Evolutionary conservation across 148 eudicot species (phyloP).

Genomic region (Drosera capensis): DNA sequence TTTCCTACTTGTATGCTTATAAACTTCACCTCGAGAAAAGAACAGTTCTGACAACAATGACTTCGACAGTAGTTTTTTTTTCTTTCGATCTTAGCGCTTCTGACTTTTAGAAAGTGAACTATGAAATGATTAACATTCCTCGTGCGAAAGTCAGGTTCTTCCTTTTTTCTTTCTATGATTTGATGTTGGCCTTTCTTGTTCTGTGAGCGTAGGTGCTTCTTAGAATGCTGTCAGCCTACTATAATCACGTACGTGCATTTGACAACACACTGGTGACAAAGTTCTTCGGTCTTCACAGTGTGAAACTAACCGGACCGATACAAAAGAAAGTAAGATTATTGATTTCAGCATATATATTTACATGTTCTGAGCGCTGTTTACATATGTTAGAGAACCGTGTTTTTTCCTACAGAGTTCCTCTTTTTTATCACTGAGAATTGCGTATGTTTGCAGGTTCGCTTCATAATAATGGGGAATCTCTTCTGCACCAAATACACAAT

Average conservation of each 20-base stretch:
- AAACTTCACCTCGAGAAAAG: background rate
- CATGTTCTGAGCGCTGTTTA: too few relatives aligned
- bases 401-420: background rate
- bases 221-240: slow-evolving; percentile 59
- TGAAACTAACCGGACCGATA: slow-evolving; percentile 34
- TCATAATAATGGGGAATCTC: slow-evolving; percentile 89
- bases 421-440: background rate
- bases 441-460: slow-evolving; percentile 48
- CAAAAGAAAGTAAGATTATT: slow-evolving; percentile 37
- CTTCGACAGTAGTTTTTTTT: background rate
- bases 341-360: background rate
- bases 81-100: too few relatives aligned
- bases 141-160: background rate
- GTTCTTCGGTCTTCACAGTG: slow-evolving; percentile 53
- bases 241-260: slow-evolving; percentile 29
- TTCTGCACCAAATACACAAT: slow-evolving; percentile 61
- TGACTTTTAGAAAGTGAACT: too few relatives aligned
- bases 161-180: background rate
- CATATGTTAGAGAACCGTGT: background rate
- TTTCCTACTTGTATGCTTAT: background rate
- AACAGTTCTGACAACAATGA: background rate
- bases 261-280: slow-evolving; percentile 45
- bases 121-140: too few relatives aligned
- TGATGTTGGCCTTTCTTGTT: background rate
- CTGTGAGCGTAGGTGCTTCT: slow-evolving; percentile 31